A percentile compares a stretch with the other conserved stretches of the same genome.
Evolutionary conservation across 495 filamentous ascomycete species (phyloP).

Genomic region (Haplographium delicatum): DNA sequence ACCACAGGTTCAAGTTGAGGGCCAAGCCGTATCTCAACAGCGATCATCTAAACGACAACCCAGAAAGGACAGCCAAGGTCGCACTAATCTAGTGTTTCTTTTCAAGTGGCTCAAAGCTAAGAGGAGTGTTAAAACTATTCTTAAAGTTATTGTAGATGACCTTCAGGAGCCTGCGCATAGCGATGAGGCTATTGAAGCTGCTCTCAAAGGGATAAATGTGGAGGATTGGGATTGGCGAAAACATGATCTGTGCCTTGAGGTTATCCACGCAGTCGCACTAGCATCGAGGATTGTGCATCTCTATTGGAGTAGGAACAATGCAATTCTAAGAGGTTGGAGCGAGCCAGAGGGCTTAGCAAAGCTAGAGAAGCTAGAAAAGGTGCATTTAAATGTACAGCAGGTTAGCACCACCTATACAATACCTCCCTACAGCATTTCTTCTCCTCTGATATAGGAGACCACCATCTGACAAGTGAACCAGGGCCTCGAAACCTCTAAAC

Average conservation of each 20-base stretch:
- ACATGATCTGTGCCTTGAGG: slow-evolving; percentile 31
- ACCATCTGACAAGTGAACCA: slow-evolving; percentile 1
- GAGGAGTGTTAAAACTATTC: slow-evolving; percentile 24
- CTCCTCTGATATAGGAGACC: not conserved
- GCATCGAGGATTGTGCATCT: slow-evolving; percentile 29
- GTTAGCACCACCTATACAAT: not conserved
- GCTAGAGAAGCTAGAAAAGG: slow-evolving; percentile 19
- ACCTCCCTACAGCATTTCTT: not conserved
- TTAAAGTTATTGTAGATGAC: slow-evolving; percentile 33
- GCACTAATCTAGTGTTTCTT: slow-evolving; percentile 23
- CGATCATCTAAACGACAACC: slow-evolving; percentile 5
- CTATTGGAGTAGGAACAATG: slow-evolving; percentile 33
- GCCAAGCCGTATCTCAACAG: slow-evolving; percentile 6
- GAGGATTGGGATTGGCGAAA: slow-evolving; percentile 37
- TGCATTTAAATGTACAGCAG: slow-evolving; percentile 19
- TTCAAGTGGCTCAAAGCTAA: slow-evolving; percentile 24
- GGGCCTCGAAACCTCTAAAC: not conserved
- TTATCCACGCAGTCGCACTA: slow-evolving; percentile 26
- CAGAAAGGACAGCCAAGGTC: slow-evolving; percentile 19
- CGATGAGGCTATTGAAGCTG: slow-evolving; percentile 32
- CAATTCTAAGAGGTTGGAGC: slow-evolving; percentile 25
- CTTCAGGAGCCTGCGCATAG: slow-evolving; percentile 23
- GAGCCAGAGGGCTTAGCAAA: slow-evolving; percentile 14
- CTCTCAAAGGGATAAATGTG: slow-evolving; percentile 27
- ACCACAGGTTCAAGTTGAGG: slow-evolving; percentile 21